Percentiles rank a stretch among this genome's conserved stretches.
phyloP scores from a whole-genome alignment of 2,329 filamentous ascomycete species.

The Dryadomyces quercus-mongolicae region DNA sequence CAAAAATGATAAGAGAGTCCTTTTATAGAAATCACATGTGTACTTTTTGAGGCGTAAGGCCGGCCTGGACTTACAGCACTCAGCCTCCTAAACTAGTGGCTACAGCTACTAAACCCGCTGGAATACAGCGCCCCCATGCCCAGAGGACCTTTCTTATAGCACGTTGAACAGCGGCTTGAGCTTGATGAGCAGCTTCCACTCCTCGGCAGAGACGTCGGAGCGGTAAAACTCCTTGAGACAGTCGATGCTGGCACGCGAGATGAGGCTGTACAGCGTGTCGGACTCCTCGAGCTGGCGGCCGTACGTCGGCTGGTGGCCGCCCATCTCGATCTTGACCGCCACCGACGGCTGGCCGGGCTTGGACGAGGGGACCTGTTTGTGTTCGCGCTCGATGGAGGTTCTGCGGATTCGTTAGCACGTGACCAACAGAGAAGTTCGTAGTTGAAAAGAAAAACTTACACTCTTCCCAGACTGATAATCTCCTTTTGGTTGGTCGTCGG shows the following conservation, averaged over 20 bases:
- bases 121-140: not conserved
- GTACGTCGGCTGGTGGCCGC: conserved; percentile 81
- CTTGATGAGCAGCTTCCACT: conserved; percentile 92
- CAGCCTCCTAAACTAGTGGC: no score
- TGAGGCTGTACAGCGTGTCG: conserved; percentile 76
- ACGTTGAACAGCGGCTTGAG: conserved; percentile 92
- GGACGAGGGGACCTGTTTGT: conserved; percentile 85
- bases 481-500: conserved; percentile 71
- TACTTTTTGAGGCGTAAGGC: no score
- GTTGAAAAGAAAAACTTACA: conserved; percentile 51
- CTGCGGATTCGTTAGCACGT: conserved; percentile 30
- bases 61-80: no score
- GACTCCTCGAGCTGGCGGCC: conserved; percentile 90
- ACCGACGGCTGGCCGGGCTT: conserved; percentile 97
- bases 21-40: no score
- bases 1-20: no score
- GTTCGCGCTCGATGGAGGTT: conserved; percentile 92
- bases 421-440: no score
- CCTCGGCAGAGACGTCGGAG: conserved; percentile 75
- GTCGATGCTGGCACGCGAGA: conserved; percentile 83
- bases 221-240: conserved; percentile 94
- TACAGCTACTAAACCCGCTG: no score
- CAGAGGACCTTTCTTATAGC: conserved; percentile 29
- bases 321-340: conserved; percentile 93
- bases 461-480: conserved; percentile 74